These are phyloP conservation scores for Pogostemon cablin DNA, from an alignment of 257 asterid species.

Conservation along the genomic window DNA sequence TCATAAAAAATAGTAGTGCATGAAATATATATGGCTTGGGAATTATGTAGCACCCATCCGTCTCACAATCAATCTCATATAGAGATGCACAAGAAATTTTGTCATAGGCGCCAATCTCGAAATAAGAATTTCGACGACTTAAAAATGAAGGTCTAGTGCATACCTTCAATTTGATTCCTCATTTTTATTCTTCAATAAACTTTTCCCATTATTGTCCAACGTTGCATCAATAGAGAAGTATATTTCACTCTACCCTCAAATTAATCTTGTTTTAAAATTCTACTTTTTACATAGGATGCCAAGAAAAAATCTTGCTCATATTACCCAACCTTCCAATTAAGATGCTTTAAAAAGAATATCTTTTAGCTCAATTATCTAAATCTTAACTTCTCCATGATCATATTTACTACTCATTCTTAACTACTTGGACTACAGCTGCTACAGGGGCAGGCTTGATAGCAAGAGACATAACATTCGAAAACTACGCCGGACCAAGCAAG, in stretches of 20 bases:
- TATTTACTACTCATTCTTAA: not conserved
- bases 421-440: conserved; percentile 42
- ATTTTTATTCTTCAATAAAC: too few relatives aligned
- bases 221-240: conserved; percentile 1
- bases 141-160: too few relatives aligned
- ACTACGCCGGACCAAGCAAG: conserved; percentile 54
- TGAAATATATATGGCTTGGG: too few relatives aligned
- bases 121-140: too few relatives aligned
- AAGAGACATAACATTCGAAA: conserved; percentile 53
- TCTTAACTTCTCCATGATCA: not conserved
- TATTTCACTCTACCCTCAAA: not conserved
- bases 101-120: too few relatives aligned
- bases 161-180: too few relatives aligned
- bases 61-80: too few relatives aligned
- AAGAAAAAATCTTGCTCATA: not conserved
- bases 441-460: conserved; percentile 63
- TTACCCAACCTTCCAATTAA: conserved; percentile 7
- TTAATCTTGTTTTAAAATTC: not conserved
- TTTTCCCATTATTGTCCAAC: not conserved
- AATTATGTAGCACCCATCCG: too few relatives aligned
- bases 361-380: not conserved
- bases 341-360: not conserved
- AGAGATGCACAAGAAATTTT: too few relatives aligned
- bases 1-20: too few relatives aligned
- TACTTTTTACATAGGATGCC: conserved; percentile 33